Evolutionary conservation across 2,329 filamentous ascomycete species (phyloP), one percentile per base, ranked within the genome.

Genomic region (Chaetomiaceae sp.): DNA sequence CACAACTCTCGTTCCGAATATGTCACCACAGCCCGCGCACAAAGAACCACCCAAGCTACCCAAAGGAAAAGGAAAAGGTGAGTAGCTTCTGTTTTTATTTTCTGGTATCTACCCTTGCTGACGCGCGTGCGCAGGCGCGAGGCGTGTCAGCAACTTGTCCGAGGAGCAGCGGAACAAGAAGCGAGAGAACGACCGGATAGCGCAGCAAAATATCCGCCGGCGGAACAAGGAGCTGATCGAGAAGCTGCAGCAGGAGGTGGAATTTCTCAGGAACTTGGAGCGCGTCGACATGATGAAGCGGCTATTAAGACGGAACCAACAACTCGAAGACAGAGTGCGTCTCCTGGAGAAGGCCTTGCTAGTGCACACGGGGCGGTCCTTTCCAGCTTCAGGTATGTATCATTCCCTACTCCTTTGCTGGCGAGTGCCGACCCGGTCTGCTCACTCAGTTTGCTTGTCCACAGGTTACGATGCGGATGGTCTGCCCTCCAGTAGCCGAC

Each of bases 181-280:
- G 75, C 81, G 91, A 59, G 89, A 89, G 65, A 96, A 96, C 73
- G 91, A 96, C 69, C 83, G 91, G 57, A 89, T 95, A 71, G 91
- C 91, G 38, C 91, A 96, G 72, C 82, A 91, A 46, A 89, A 88
- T 38, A 95, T 95, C 59, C 80, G 91, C 46, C 88, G 91, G 69
- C 81, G 91, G 63, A 95, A 91, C 36, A 92, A 91, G 73, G 83
- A 87, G 65, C 88, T 90, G 68, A 95, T 95, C 64, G 89, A 94
- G 66, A 76, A 76, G 20, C 75, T 95, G 47, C 88, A 95, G 72
- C 77, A 77, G 59, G 83, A 87, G 62, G 85, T 95, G 56, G 80
- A 84, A 51, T 87, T 92, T 59, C 79, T 95, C 59, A 76, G 77
- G 57, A 74, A 70, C 70, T 72, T 77, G 46, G 72, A 68, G 64